Evolutionary conservation across 2,329 filamentous ascomycete species (phyloP).

Genomic region (Ilyonectria mors-panacis): DNA sequence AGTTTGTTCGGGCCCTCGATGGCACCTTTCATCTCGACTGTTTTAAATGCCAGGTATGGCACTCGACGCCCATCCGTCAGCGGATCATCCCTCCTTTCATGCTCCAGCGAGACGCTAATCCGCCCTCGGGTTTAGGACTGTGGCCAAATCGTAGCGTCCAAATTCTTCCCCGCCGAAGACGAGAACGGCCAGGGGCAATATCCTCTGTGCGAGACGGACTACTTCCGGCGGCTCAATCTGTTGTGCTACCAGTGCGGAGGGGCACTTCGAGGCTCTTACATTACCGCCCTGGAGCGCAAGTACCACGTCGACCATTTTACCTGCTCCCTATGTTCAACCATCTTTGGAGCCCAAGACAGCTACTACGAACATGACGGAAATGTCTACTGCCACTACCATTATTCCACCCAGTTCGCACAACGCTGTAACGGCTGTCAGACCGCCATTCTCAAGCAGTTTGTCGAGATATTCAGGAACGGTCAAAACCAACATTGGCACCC

Average conservation of each 20-base stretch:
- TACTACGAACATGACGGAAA: conserved; percentile 98
- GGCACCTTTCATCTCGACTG: conserved; percentile 98
- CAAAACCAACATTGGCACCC: conserved; percentile 99
- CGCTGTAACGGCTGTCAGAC: conserved; percentile 97
- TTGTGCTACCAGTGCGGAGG: conserved; percentile 94
- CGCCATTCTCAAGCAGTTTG: conserved; percentile 98
- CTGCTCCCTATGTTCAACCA: conserved; percentile 94
- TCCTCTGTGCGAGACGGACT: conserved; percentile 97
- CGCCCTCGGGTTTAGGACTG: conserved; percentile 78
- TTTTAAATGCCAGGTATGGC: conserved; percentile 90
- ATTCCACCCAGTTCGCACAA: conserved; percentile 97
- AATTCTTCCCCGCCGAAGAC: conserved; percentile 97
- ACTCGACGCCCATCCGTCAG: conserved; percentile 6
- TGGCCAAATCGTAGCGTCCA: conserved; percentile 95
- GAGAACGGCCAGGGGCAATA: conserved; percentile 90
- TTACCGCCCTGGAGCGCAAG: conserved; percentile 96
- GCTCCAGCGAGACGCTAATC: conserved; percentile 35
- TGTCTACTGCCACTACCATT: conserved; percentile 99
- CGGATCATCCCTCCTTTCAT: conserved; percentile 15
- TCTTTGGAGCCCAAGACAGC: conserved; percentile 98
- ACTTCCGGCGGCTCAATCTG: conserved; percentile 92
- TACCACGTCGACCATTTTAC: conserved; percentile 99
- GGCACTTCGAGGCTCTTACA: conserved; percentile 95
- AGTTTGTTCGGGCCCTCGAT: conserved; percentile 94
- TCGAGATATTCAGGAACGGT: conserved; percentile 97